A percentile compares a stretch with the other conserved stretches of the same genome.
These are phyloP conservation scores for Pharnaceum exiguum DNA, from an alignment of 148 eudicot genomes.

Conservation along the genomic window DNA sequence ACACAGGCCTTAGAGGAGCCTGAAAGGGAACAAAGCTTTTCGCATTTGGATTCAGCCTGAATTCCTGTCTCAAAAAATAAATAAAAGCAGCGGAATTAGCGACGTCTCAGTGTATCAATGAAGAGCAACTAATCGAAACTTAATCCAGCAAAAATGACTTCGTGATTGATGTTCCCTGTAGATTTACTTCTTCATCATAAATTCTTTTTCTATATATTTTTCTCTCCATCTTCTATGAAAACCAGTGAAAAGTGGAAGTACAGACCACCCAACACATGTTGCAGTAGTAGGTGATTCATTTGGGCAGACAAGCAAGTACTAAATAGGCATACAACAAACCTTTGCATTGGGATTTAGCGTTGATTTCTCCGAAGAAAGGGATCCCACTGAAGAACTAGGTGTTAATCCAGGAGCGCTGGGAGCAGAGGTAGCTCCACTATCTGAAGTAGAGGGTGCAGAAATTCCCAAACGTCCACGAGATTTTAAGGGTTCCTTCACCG, in stretches of 20 bases:
- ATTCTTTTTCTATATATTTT: too few species aligned
- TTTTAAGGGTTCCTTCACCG: constrained; percentile 26
- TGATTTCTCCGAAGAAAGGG: constrained; percentile 85
- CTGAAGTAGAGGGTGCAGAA: constrained; percentile 62
- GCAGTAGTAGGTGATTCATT: constrained; percentile 2
- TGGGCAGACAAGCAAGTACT: not conserved
- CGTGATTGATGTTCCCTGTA: not conserved
- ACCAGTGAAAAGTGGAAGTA: not conserved
- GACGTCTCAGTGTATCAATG: not conserved
- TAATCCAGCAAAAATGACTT: not conserved
- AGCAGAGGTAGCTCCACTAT: constrained; percentile 48
- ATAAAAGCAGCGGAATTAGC: not conserved
- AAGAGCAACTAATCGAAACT: not conserved
- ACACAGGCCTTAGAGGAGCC: constrained; percentile 66
- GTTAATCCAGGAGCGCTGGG: constrained; percentile 54
- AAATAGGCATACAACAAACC: constrained; percentile 31
- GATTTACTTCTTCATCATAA: too few species aligned
- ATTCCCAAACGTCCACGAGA: constrained; percentile 49
- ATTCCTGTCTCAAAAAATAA: constrained; percentile 79
- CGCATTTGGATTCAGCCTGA: constrained; percentile 85
- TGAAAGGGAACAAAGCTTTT: constrained; percentile 74
- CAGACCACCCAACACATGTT: not conserved
- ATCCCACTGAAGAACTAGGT: constrained; percentile 79
- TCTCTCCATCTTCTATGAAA: too few species aligned
- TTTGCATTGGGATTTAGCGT: constrained; percentile 91